Percentiles rank a stretch among this genome's conserved stretches.
These are phyloP conservation scores for Phytopythium sindhum DNA, from an alignment of 352 stramenopile genomes.

Conservation along the genomic window DNA sequence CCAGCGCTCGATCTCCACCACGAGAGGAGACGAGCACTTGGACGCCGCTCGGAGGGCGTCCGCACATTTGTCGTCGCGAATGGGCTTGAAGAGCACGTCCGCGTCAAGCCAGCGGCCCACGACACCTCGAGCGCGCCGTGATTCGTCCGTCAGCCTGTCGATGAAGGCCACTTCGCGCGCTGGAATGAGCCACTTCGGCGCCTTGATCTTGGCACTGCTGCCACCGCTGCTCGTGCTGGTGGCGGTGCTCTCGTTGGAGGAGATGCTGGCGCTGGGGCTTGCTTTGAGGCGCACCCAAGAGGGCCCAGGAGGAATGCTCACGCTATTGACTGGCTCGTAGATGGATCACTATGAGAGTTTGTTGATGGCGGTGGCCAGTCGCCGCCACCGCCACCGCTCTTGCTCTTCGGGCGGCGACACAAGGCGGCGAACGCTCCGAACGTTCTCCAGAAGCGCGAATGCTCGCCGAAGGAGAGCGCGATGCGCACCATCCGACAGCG, in stretches of 20 bases:
- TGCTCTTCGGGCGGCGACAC: not conserved
- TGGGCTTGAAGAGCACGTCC: conserved; percentile 3
- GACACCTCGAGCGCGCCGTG: not conserved
- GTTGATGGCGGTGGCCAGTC: not conserved
- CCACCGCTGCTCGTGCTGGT: not conserved
- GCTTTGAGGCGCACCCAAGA: not conserved
- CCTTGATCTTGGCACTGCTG: not conserved
- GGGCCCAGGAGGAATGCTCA: not conserved
- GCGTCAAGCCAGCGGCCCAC: conserved; percentile 1
- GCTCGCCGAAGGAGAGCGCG: not conserved
- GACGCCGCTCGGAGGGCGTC: not conserved
- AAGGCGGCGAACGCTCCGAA: not conserved
- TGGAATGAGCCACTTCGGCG: not conserved
- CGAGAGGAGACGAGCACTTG: not conserved
- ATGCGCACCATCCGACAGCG: not conserved
- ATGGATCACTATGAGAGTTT: not conserved
- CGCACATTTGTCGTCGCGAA: not conserved
- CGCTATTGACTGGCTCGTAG: not conserved
- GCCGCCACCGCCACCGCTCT: conserved; percentile 1
- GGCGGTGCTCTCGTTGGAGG: not conserved
- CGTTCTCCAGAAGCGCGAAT: not conserved
- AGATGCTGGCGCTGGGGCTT: not conserved
- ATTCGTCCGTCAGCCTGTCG: not conserved
- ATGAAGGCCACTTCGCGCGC: not conserved
- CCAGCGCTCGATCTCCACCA: conserved; percentile 19